phyloP scores from a whole-genome alignment of 1,284 basidiomycete genomes.

The Amylostereum areolatum region DNA sequence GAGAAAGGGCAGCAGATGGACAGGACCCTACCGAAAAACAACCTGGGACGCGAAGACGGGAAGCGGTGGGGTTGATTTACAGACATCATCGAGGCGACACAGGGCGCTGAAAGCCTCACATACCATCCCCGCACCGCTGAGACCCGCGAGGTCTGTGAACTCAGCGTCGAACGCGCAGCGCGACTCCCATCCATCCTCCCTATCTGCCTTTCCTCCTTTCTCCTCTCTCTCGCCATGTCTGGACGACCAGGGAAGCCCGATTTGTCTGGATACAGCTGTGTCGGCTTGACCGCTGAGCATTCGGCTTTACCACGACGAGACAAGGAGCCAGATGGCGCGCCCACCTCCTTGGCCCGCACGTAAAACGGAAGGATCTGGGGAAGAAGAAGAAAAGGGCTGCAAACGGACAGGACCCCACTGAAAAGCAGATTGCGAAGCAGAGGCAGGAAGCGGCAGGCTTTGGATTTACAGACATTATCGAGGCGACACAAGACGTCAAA shows the following conservation, averaged over 20 bases:
- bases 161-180: too few species aligned
- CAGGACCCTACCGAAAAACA: too few species aligned
- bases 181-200: too few species aligned
- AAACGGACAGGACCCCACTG: too few species aligned
- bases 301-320: slow-evolving; percentile 73
- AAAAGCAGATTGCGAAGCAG: slow-evolving; percentile 49
- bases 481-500: slow-evolving; percentile 90
- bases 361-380: slow-evolving; percentile 84
- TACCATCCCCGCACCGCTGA: slow-evolving; percentile 93
- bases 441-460: slow-evolving; percentile 53
- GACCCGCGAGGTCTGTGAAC: slow-evolving; percentile 92
- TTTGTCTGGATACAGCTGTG: slow-evolving; percentile 85
- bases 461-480: slow-evolving; percentile 84
- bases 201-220: too few species aligned
- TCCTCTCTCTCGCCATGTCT: too few species aligned
- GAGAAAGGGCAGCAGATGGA: too few species aligned
- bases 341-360: slow-evolving; percentile 92
- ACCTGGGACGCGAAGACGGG: too few species aligned
- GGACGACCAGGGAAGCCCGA: slow-evolving; percentile 58
- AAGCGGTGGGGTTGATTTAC: too few species aligned
- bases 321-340: slow-evolving; percentile 94
- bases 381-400: slow-evolving; percentile 89
- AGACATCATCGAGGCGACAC: slow-evolving; percentile 89
- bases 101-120: slow-evolving; percentile 87
- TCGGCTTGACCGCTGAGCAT: slow-evolving; percentile 80